These are phyloP conservation scores for Thelephora aurantiotincta DNA, from an alignment of 768 basidiomycete species.

Conservation along the genomic window DNA sequence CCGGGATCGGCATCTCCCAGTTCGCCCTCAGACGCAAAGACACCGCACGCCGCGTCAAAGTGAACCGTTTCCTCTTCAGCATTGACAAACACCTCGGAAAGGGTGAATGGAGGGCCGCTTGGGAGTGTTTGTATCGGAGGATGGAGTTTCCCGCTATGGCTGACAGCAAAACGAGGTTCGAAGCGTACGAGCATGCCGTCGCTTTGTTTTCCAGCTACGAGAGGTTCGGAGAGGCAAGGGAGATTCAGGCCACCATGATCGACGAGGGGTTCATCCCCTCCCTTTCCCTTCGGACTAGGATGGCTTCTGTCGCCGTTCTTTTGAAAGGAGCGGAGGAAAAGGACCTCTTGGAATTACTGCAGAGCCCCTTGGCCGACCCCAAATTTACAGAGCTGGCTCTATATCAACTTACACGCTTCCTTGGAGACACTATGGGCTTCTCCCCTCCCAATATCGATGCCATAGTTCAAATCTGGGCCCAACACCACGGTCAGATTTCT, in stretches of 20 bases:
- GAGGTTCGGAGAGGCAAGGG: background rate
- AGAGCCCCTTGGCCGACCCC: background rate
- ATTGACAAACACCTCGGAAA: background rate
- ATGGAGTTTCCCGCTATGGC: background rate
- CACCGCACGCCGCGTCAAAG: background rate
- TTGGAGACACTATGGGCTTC: background rate
- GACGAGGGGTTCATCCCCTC: background rate
- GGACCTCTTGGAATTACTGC: background rate
- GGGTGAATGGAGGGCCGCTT: background rate
- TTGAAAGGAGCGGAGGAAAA: background rate
- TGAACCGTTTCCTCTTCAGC: background rate
- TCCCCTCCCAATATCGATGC: background rate
- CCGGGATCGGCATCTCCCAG: background rate
- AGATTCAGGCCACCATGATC: background rate
- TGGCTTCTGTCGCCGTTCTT: background rate
- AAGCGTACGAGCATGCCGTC: background rate
- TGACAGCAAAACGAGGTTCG: background rate
- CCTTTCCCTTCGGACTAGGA: background rate
- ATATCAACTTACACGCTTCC: background rate
- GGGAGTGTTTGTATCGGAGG: background rate
- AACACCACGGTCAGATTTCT: background rate
- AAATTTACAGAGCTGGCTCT: background rate
- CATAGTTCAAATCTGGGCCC: background rate
- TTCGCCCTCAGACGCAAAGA: background rate
- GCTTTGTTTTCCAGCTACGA: background rate